phyloP scores from a whole-genome alignment of 2,329 filamentous ascomycete genomes.

The Fusarium sp. region DNA sequence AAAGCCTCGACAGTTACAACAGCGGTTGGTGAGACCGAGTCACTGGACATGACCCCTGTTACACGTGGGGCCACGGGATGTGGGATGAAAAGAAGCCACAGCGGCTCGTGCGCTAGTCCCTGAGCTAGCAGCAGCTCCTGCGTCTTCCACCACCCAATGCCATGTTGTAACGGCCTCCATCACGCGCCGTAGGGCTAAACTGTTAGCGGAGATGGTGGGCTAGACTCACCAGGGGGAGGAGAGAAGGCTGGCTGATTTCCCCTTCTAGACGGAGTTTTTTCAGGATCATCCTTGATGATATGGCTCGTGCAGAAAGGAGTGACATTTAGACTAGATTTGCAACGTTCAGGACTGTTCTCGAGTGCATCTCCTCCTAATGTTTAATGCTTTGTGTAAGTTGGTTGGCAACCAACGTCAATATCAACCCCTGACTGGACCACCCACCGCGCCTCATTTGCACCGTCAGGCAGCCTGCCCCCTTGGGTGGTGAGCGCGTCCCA shows the following conservation, averaged over 20 bases:
- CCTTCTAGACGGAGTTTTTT: conserved; percentile 3
- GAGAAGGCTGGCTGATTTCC: conserved; percentile 15
- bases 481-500: conserved; percentile 4
- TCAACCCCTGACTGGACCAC: conserved; percentile 2
- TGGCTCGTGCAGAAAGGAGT: not conserved
- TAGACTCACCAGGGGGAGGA: not conserved
- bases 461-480: not conserved
- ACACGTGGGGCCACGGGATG: conserved; percentile 16
- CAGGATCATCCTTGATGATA: conserved; percentile 10
- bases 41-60: conserved; percentile 16
- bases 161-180: conserved; percentile 5
- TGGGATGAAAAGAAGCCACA: not conserved
- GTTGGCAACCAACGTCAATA: not conserved
- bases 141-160: conserved; percentile 16
- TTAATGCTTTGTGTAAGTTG: not conserved
- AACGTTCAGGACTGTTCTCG: not conserved
- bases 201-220: conserved; percentile 6
- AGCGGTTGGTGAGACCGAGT: not conserved
- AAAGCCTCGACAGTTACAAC: not conserved
- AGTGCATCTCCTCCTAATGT: not conserved
- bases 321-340: not conserved
- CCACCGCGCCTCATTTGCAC: not conserved
- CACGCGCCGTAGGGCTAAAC: conserved; percentile 25
- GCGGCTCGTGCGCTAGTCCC: conserved; percentile 12
- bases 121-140: conserved; percentile 24